Conservation (phyloP, 2,329 filamentous ascomycete genomes). For the Monosporascus ibericus region DNA sequence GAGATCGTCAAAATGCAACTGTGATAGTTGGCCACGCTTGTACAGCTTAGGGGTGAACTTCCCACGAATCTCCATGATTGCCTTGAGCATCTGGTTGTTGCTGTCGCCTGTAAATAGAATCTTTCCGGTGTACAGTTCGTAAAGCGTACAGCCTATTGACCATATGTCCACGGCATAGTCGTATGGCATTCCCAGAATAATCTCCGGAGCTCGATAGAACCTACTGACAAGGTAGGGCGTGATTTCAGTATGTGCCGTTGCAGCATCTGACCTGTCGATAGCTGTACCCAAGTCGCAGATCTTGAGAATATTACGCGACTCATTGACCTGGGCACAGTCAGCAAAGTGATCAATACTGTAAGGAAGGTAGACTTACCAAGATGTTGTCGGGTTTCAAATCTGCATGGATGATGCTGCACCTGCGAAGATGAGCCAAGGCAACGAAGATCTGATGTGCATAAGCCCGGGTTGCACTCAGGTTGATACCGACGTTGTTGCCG, state of each 20-base stretch:
- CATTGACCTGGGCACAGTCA: constrained; percentile 54
- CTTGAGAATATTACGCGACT: constrained; percentile 77
- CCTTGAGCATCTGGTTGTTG: constrained; percentile 97
- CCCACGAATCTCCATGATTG: constrained; percentile 93
- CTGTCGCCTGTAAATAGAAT: constrained; percentile 92
- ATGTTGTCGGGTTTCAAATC: constrained; percentile 99
- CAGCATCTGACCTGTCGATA: constrained; percentile 75
- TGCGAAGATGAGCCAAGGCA: constrained; percentile 78
- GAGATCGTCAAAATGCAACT: constrained; percentile 76
- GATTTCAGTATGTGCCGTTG: constrained; percentile 69
- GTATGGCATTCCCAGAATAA: constrained; percentile 94
- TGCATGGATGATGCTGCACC: constrained; percentile 89
- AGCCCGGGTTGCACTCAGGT: constrained; percentile 75
- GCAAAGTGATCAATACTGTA: constrained; percentile 18
- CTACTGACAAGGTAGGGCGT: constrained; percentile 94
- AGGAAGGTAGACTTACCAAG: constrained; percentile 48
- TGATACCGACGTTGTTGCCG: constrained; percentile 88
- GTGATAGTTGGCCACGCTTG: constrained; percentile 70
- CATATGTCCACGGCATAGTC: constrained; percentile 95
- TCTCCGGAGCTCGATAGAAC: constrained; percentile 94
- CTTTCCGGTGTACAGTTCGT: constrained; percentile 95
- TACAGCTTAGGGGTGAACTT: constrained; percentile 87
- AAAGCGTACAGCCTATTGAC: constrained; percentile 95
- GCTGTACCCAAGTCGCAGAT: constrained; percentile 97
- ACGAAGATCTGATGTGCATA: constrained; percentile 95